phyloP scores from a whole-genome alignment of 2,329 filamentous ascomycete species.

The Xylariaceae sp. region DNA sequence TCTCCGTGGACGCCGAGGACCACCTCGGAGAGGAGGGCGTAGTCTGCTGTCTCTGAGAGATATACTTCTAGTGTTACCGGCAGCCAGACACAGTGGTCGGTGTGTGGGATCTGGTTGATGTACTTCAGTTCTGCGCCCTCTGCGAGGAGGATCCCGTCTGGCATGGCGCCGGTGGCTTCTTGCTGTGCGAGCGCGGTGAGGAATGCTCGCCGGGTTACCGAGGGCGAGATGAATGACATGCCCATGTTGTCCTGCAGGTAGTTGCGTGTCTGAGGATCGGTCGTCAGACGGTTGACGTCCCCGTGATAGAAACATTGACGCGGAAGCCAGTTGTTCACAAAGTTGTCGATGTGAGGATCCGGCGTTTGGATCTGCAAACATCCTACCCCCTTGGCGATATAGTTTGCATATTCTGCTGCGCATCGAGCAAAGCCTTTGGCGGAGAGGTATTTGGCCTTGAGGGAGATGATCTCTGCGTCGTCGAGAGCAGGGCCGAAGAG shows the following conservation, averaged over 20 bases:
- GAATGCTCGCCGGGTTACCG: conserved; percentile 47
- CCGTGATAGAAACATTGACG: conserved; percentile 59
- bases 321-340: conserved; percentile 58
- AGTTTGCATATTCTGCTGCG: conserved; percentile 46
- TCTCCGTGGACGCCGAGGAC: conserved; percentile 43
- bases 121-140: conserved; percentile 58
- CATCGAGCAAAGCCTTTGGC: conserved; percentile 46
- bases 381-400: conserved; percentile 49
- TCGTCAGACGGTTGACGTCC: conserved; percentile 56
- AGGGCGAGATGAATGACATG: conserved; percentile 55
- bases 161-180: conserved; percentile 54
- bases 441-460: conserved; percentile 49
- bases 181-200: conserved; percentile 51
- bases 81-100: conserved; percentile 59
- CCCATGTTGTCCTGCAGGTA: conserved; percentile 62
- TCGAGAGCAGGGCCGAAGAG: conserved; percentile 54
- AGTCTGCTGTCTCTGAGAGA: conserved; percentile 54
- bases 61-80: conserved; percentile 54
- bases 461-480: conserved; percentile 45
- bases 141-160: conserved; percentile 53
- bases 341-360: conserved; percentile 54
- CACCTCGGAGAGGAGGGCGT: conserved; percentile 44
- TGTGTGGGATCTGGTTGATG: conserved; percentile 60
- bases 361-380: conserved; percentile 53
- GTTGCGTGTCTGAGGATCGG: conserved; percentile 58